Conservation (phyloP, 306 rosid genomes). For the Psophocarpus tetragonolobus region DNA sequence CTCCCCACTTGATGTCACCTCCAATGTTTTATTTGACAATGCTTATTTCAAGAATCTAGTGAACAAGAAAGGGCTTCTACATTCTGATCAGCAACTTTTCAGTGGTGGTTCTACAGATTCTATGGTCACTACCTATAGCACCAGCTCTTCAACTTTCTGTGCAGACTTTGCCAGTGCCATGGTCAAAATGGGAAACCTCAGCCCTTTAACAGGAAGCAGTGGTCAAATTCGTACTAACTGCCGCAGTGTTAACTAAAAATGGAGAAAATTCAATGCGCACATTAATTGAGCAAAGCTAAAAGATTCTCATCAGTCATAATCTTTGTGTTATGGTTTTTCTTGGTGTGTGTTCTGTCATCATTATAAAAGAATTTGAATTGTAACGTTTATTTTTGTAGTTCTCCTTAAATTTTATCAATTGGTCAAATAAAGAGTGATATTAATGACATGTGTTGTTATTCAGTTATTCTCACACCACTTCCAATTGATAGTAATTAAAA, state of each 20-base stretch:
- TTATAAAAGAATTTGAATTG: background rate
- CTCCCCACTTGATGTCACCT: slow-evolving; percentile 58
- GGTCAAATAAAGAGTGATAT: background rate
- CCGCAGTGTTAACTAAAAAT: slow-evolving; percentile 45
- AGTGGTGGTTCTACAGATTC: slow-evolving; percentile 51
- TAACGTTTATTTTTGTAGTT: background rate
- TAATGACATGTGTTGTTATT: no score
- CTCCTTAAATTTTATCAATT: background rate
- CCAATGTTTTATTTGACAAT: slow-evolving; percentile 59
- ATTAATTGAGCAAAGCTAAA: background rate
- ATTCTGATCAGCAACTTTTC: slow-evolving; percentile 55
- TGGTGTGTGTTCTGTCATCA: background rate
- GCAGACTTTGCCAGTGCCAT: slow-evolving; percentile 66
- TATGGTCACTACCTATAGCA: slow-evolving; percentile 43
- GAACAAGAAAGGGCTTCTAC: slow-evolving; percentile 49
- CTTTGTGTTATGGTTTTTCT: background rate
- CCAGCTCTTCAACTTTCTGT: slow-evolving; percentile 39
- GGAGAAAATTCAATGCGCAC: background rate
- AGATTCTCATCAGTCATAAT: background rate
- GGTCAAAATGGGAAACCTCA: slow-evolving; percentile 67
- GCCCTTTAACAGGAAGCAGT: slow-evolving; percentile 54
- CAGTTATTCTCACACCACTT: no score
- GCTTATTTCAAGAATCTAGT: slow-evolving; percentile 52
- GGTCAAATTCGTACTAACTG: slow-evolving; percentile 70
- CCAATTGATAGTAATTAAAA: no score